Percentiles rank a stretch among this genome's conserved stretches.
These are phyloP conservation scores for Pouteria glomerata DNA, from an alignment of 148 eudicot species.

Conservation along the genomic window DNA sequence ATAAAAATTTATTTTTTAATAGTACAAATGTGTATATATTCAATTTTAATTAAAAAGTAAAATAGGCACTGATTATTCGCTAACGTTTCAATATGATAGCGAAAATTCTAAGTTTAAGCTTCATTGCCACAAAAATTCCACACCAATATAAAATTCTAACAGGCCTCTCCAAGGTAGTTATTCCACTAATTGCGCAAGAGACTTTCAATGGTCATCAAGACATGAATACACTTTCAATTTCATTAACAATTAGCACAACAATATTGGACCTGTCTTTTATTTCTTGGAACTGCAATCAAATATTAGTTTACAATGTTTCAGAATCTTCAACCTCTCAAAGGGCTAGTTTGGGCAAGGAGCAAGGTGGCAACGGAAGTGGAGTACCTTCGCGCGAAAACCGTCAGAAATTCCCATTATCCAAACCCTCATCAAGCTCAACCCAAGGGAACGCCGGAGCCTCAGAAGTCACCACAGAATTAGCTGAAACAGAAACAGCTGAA, in stretches of 20 bases:
- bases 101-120: too few relatives aligned
- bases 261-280: neutral
- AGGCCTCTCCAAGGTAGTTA: too few relatives aligned
- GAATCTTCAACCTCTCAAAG: neutral
- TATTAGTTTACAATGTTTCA: neutral
- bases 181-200: neutral
- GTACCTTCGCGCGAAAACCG: neutral
- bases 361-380: neutral
- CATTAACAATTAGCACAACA: neutral
- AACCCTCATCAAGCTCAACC: conserved; percentile 1
- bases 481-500: neutral
- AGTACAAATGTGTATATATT: too few relatives aligned
- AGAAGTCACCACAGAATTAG: neutral
- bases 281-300: neutral
- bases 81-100: too few relatives aligned
- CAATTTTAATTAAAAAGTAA: too few relatives aligned
- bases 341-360: neutral
- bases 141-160: too few relatives aligned
- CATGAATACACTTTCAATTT: neutral
- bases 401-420: conserved; percentile 1
- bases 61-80: too few relatives aligned
- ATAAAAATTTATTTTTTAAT: too few relatives aligned
- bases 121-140: too few relatives aligned
- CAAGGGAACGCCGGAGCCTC: conserved; percentile 3
- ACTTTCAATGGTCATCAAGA: neutral